Evolutionary conservation across 2,329 filamentous ascomycete genomes (phyloP), one percentile per base, ranked within the genome.

Genomic region (Fusarium sp.): DNA sequence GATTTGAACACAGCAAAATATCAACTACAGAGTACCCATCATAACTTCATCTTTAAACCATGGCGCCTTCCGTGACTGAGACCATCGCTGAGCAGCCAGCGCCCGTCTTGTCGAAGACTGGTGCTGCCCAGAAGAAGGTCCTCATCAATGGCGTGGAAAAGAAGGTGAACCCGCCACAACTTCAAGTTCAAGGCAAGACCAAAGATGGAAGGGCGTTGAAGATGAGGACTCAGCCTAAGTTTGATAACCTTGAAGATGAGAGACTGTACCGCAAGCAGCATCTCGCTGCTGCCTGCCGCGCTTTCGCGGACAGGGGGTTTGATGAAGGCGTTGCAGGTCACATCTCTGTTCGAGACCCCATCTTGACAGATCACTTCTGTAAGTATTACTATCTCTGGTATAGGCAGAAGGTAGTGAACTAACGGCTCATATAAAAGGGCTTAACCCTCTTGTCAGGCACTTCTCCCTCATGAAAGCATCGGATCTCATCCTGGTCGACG

Each of bases 401-500:
- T 34, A 14, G 14, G 1, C 0, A 2, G 11, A 13, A 14, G 13
- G 5, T 14, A 14, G 13, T 40, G 18, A 4, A 14, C 40, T 42
- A 22, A 42, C 7, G 6, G 0, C 13, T 4, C n/a, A 4, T 22
- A 5, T 8, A 4, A 8, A 10, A 45, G 22, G 35, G 34, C 35
- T 42, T 3, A 63, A 63, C 5, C 61, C 61, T 5, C 37, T 63
- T 5, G 37, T 35, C 24, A 56, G 52, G 9, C 61, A 63, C 8
- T 63, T 63, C 22, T 37, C 47, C 10, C 50, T 63, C 11, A 29
- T 63, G 7, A 42, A 42, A 8, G 61, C 27, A 0, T 57, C 47
- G 5, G 92, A 93, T 78, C 90, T 93, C 87, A 88, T 93, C 47
- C 87, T 92, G 22, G 86, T 93, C 4, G 87, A 71, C 5, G 37